Conservation (phyloP, 768 basidiomycete genomes). For the Collybiopsis confluens region DNA sequence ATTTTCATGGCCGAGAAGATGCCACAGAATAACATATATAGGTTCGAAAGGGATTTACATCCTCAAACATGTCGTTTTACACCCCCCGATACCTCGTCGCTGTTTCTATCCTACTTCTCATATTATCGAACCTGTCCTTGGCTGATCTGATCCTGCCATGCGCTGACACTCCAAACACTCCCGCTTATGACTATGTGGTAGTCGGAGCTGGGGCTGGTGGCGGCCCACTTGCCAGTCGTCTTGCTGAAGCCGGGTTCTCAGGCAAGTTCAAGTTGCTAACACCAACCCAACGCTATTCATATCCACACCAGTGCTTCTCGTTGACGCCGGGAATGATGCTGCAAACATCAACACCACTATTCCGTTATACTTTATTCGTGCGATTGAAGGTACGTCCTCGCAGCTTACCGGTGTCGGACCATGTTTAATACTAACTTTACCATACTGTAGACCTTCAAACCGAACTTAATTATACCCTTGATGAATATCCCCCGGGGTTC, state of each 20-base stretch:
- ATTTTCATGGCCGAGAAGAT: too few relatives aligned
- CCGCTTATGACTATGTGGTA: slow-evolving; percentile 6
- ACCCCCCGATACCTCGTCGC: background rate
- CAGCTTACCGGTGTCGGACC: too few relatives aligned
- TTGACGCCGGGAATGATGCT: slow-evolving; percentile 26
- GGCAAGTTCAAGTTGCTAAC: background rate
- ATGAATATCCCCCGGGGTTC: slow-evolving; percentile 24
- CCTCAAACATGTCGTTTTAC: too few relatives aligned
- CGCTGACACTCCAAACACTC: background rate
- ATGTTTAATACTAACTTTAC: too few relatives aligned
- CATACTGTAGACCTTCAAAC: slow-evolving; percentile 22
- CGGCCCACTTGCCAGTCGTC: slow-evolving; percentile 11
- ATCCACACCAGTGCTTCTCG: slow-evolving; percentile 19
- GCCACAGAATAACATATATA: too few relatives aligned
- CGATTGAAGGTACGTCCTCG: slow-evolving; percentile 23
- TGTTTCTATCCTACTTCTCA: background rate
- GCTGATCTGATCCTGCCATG: background rate
- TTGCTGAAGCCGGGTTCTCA: slow-evolving; percentile 12
- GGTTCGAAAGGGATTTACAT: too few relatives aligned
- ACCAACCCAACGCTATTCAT: background rate
- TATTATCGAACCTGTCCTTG: background rate
- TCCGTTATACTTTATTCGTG: slow-evolving; percentile 20
- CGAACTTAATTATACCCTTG: slow-evolving; percentile 23
- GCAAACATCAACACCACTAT: slow-evolving; percentile 24
- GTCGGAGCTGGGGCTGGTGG: slow-evolving; percentile 13